These are phyloP conservation scores for Skeletonema costatum DNA, from an alignment of 108 stramenopile species.

Conservation along the genomic window DNA sequence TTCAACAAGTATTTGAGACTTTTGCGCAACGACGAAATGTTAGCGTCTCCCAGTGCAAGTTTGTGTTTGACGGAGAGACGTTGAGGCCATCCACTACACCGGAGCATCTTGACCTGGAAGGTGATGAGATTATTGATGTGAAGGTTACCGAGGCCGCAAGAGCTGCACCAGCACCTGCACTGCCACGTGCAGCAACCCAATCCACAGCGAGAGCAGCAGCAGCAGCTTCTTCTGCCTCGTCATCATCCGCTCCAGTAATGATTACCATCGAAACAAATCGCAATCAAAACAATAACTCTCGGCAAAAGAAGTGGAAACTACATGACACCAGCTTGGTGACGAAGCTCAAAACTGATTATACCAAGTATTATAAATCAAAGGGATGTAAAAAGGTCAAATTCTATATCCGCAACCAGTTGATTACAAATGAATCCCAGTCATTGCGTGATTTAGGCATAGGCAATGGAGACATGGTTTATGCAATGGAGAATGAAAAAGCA, in stretches of 20 bases:
- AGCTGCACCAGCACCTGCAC: neutral
- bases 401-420: constrained; percentile 12
- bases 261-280: constrained; percentile 25
- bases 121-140: constrained; percentile 68
- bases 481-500: constrained; percentile 32
- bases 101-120: constrained; percentile 51
- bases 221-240: neutral
- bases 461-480: constrained; percentile 19
- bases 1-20: constrained; percentile 13
- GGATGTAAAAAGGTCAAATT: constrained; percentile 32
- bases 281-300: constrained; percentile 20
- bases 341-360: constrained; percentile 19
- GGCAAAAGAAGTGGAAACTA: constrained; percentile 37
- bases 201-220: neutral
- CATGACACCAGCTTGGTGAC: constrained; percentile 8
- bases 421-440: constrained; percentile 5
- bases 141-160: neutral
- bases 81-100: constrained; percentile 39
- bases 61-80: constrained; percentile 52
- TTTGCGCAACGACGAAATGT: constrained; percentile 23
- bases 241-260: neutral
- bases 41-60: constrained; percentile 19
- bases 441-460: constrained; percentile 21
- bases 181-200: constrained; percentile 1
- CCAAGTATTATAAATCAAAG: constrained; percentile 30